Percentiles rank a stretch among this genome's conserved stretches.
These are phyloP conservation scores for Castanea crenata DNA, from an alignment of 306 rosid genomes.

Conservation along the genomic window DNA sequence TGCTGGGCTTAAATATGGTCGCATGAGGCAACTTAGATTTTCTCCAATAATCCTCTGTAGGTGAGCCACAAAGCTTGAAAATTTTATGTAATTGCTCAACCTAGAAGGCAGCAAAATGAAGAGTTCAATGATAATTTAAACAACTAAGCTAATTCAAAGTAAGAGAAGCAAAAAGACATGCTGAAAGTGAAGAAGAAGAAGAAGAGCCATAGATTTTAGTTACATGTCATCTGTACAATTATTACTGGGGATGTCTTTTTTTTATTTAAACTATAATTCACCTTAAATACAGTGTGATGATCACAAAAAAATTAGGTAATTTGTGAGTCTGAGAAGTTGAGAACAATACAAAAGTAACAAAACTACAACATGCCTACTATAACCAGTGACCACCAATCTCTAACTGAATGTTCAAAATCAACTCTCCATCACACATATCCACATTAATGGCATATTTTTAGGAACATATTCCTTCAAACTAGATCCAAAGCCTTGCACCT, in stretches of 20 bases:
- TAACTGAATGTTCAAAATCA: background rate
- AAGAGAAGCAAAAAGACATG: constrained; percentile 2
- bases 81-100: constrained; percentile 93
- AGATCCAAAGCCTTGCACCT: background rate
- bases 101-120: constrained; percentile 39
- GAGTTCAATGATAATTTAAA: constrained; percentile 16
- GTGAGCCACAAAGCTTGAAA: constrained; percentile 93
- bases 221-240: background rate
- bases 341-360: background rate
- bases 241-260: background rate
- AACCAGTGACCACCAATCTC: background rate
- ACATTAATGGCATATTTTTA: background rate
- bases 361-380: background rate
- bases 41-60: constrained; percentile 93
- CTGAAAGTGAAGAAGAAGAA: background rate
- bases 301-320: background rate
- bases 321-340: background rate
- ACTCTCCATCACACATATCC: background rate
- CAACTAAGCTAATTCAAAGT: constrained; percentile 11
- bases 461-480: background rate
- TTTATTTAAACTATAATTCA: background rate
- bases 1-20: constrained; percentile 94
- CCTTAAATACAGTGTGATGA: background rate
- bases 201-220: background rate
- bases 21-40: constrained; percentile 95